These are phyloP conservation scores for Ustilago sp. DNA, from an alignment of 1,284 basidiomycete species.

Conservation along the genomic window DNA sequence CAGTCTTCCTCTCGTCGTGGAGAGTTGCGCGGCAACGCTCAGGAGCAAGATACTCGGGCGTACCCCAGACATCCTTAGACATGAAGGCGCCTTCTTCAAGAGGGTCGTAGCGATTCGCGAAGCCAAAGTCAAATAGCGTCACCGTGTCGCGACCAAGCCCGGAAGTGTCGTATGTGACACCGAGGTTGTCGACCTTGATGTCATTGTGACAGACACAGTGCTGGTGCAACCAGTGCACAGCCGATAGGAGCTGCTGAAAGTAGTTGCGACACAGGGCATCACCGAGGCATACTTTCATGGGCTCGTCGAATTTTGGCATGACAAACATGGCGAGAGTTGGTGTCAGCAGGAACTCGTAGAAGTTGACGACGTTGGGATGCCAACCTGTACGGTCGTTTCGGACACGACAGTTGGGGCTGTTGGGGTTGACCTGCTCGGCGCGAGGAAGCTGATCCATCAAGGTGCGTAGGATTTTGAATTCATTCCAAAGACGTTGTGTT, in stretches of 20 bases:
- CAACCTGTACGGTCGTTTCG: conserved; percentile 44
- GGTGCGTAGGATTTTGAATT: conserved; percentile 58
- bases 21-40: conserved; percentile 48
- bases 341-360: conserved; percentile 56
- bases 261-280: conserved; percentile 47
- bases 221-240: conserved; percentile 59
- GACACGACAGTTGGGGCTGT: conserved; percentile 39
- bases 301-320: conserved; percentile 60
- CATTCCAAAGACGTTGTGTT: conserved; percentile 59
- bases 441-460: conserved; percentile 42
- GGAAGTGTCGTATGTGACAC: conserved; percentile 48
- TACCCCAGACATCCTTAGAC: conserved; percentile 53
- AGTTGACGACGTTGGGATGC: conserved; percentile 55
- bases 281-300: conserved; percentile 59
- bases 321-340: conserved; percentile 51
- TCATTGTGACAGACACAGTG: conserved; percentile 58
- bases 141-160: conserved; percentile 33
- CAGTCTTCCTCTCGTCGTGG: conserved; percentile 58
- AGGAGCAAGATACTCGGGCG: conserved; percentile 60
- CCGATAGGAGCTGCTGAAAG: conserved; percentile 54
- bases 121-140: conserved; percentile 59
- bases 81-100: conserved; percentile 38
- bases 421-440: conserved; percentile 34
- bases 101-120: conserved; percentile 58
- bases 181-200: conserved; percentile 61